Percentiles rank a stretch among this genome's conserved stretches.
Conservation (phyloP, 352 stramenopile genomes). For the Phytopythium litorale region DNA sequence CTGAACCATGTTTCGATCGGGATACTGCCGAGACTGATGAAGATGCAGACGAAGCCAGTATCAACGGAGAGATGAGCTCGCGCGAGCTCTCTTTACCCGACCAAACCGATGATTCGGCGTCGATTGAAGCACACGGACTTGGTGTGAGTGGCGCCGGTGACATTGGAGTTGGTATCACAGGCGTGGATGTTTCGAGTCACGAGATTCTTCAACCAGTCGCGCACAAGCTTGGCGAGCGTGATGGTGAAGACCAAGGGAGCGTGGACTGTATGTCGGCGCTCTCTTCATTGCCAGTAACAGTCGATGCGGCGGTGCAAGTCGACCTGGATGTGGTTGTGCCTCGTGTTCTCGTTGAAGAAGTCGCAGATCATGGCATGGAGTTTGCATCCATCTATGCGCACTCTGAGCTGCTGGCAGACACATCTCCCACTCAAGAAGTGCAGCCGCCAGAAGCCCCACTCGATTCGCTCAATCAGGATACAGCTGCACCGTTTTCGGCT, state of each 20-base stretch:
- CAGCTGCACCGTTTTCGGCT: neutral
- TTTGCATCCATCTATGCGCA: neutral
- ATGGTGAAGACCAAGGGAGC: neutral
- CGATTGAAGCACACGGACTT: neutral
- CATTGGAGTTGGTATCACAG: too few species aligned
- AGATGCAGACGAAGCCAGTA: neutral
- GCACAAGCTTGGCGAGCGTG: neutral
- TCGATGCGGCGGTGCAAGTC: slow-evolving; percentile 25
- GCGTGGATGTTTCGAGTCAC: neutral
- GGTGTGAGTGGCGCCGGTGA: neutral
- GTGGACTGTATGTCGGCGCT: neutral
- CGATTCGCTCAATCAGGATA: neutral
- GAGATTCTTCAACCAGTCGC: neutral
- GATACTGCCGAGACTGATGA: neutral
- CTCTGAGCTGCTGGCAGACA: neutral
- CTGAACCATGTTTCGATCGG: neutral
- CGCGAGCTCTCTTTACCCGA: neutral
- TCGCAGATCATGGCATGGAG: neutral
- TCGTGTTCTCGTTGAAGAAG: slow-evolving; percentile 1
- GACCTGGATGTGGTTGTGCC: slow-evolving; percentile 1
- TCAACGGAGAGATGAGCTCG: neutral
- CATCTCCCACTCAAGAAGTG: neutral
- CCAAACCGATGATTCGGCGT: neutral
- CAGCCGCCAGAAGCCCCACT: neutral
- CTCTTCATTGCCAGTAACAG: neutral